Evolutionary conservation across 129 eudicot genomes (phyloP).

Genomic region (Arctium lappa): DNA sequence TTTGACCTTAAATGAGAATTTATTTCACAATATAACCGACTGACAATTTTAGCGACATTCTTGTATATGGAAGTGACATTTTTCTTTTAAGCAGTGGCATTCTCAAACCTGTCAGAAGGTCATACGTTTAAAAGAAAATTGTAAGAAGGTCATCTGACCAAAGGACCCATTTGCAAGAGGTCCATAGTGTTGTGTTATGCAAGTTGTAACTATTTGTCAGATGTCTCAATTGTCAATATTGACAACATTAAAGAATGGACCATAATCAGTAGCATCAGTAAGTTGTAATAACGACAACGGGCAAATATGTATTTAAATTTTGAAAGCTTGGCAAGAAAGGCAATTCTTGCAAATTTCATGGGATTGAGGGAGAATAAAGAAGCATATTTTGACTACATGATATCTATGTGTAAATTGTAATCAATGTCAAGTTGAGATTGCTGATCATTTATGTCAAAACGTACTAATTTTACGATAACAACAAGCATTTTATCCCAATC

Average conservation of each 20-base stretch:
- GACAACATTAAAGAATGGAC: neutral
- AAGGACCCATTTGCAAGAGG: neutral
- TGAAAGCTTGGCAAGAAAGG: slow-evolving; percentile 2
- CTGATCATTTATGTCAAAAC: neutral
- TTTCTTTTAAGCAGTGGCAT: neutral
- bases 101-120: neutral
- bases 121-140: neutral
- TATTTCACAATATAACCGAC: neutral
- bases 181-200: neutral
- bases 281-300: neutral
- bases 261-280: neutral
- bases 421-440: neutral
- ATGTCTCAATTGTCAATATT: neutral
- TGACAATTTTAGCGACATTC: neutral
- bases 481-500: neutral
- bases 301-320: neutral
- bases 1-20: neutral
- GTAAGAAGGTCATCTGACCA: neutral
- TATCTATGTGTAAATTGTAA: neutral
- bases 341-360: too few relatives aligned
- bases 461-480: neutral
- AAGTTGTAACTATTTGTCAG: neutral
- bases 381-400: neutral
- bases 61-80: neutral
- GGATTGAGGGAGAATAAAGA: neutral